A percentile compares a stretch with the other conserved stretches of the same genome.
phyloP scores from a whole-genome alignment of 495 filamentous ascomycete species.

The Xylaria palmicola region DNA sequence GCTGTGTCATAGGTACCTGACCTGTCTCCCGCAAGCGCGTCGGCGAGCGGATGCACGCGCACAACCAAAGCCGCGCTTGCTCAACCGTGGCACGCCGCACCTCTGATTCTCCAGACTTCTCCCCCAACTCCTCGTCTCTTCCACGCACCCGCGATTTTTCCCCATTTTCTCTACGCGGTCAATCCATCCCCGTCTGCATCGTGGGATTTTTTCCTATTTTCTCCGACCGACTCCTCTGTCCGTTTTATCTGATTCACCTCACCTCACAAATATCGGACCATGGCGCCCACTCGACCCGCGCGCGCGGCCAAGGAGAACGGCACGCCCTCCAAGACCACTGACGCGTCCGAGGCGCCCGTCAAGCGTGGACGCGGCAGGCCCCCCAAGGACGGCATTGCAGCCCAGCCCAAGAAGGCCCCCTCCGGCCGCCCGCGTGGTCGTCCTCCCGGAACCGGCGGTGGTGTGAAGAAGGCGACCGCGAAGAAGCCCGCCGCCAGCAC shows the following conservation, averaged over 20 bases:
- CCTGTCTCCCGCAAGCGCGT: no score
- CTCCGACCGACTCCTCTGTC: background rate
- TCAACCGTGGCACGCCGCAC: no score
- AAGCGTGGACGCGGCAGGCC: conserved; percentile 50
- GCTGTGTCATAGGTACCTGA: no score
- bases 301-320: conserved; percentile 26
- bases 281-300: conserved; percentile 27
- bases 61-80: no score
- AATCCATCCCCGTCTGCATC: background rate
- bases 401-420: conserved; percentile 37
- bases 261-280: conserved; percentile 5
- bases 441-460: conserved; percentile 38
- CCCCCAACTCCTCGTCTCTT: conserved; percentile 7
- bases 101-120: background rate
- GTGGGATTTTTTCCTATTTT: conserved; percentile 2
- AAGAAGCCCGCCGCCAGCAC: conserved; percentile 20
- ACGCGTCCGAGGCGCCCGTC: conserved; percentile 21
- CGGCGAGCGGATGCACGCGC: no score
- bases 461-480: conserved; percentile 35
- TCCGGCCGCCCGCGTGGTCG: conserved; percentile 45
- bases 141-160: background rate
- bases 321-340: conserved; percentile 13
- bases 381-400: conserved; percentile 35
- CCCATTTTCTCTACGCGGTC: background rate
- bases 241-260: background rate